Conservation (phyloP, 805 yeast species). For the Komagataella populi region DNA sequence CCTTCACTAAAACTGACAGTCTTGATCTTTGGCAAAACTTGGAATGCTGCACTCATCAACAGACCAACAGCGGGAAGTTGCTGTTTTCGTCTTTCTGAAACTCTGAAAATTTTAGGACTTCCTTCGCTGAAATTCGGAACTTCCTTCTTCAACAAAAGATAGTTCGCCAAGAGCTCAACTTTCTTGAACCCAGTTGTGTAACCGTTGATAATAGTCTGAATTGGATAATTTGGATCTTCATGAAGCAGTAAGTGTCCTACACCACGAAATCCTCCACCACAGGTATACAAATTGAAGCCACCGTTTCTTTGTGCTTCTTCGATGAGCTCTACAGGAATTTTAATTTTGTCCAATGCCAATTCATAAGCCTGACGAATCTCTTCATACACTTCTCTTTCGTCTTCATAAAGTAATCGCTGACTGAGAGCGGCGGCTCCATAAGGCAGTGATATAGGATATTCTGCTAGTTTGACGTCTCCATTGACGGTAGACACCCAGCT, state of each 20-base stretch:
- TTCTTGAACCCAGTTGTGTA: constrained; percentile 43
- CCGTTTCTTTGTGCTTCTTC: constrained; percentile 39
- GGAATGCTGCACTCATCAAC: constrained; percentile 47
- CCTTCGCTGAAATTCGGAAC: constrained; percentile 25
- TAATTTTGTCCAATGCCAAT: constrained; percentile 34
- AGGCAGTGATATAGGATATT: constrained; percentile 49
- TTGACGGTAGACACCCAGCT: constrained; percentile 51
- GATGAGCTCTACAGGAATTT: constrained; percentile 35
- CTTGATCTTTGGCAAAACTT: constrained; percentile 43
- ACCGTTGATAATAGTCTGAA: constrained; percentile 60
- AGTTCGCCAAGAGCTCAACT: constrained; percentile 36
- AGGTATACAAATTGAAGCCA: constrained; percentile 50
- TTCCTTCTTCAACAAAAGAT: constrained; percentile 31
- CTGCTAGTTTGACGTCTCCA: constrained; percentile 37
- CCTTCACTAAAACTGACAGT: constrained; percentile 63
- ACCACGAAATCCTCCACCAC: constrained; percentile 69
- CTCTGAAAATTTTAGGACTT: constrained; percentile 38
- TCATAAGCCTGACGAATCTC: constrained; percentile 41
- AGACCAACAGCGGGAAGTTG: constrained; percentile 64
- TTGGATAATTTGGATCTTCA: constrained; percentile 41
- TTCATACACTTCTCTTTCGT: constrained; percentile 29
- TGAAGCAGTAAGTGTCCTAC: constrained; percentile 47
- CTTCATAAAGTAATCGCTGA: constrained; percentile 37
- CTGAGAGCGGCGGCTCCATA: constrained; percentile 65
- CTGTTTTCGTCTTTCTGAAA: constrained; percentile 48